A percentile compares a stretch with the other conserved stretches of the same genome.
These are phyloP conservation scores for Cercospora sp. DNA, from an alignment of 2,329 filamentous ascomycete genomes.

Conservation along the genomic window DNA sequence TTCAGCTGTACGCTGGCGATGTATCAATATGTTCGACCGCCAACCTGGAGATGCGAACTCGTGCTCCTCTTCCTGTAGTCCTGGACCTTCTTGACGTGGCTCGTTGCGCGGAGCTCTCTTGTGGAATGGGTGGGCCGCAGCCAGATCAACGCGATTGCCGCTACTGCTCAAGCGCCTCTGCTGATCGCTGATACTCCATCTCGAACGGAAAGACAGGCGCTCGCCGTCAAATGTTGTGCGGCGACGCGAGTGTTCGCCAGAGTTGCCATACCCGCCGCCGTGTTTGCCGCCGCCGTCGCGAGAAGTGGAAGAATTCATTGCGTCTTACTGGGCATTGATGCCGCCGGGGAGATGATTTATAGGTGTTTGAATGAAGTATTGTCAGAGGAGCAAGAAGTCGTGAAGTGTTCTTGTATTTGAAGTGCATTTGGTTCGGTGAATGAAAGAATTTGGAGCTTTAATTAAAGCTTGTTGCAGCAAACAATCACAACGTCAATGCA, in stretches of 20 bases:
- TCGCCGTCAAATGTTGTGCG: background rate
- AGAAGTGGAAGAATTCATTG: background rate
- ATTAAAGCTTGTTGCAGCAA: background rate
- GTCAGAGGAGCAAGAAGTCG: background rate
- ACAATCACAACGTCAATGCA: background rate
- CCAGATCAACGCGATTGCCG: background rate
- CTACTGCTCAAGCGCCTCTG: background rate
- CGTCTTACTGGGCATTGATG: background rate
- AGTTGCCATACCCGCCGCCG: background rate
- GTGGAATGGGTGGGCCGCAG: background rate
- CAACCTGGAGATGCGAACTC: background rate
- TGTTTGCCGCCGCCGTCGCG: background rate
- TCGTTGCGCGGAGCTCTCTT: background rate
- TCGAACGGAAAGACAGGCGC: background rate
- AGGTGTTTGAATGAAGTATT: background rate
- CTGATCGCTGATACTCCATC: background rate
- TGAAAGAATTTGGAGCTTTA: background rate
- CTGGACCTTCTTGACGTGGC: background rate
- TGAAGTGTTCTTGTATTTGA: background rate
- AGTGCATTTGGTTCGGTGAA: background rate
- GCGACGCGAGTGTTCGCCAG: background rate
- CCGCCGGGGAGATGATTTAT: background rate
- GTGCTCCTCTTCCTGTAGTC: background rate
- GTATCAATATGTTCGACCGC: background rate
- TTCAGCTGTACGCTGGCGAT: background rate